Base-by-base conservation (phyloP, 2,329 filamentous ascomycete species). In the Aspergillus versicolor region DNA sequence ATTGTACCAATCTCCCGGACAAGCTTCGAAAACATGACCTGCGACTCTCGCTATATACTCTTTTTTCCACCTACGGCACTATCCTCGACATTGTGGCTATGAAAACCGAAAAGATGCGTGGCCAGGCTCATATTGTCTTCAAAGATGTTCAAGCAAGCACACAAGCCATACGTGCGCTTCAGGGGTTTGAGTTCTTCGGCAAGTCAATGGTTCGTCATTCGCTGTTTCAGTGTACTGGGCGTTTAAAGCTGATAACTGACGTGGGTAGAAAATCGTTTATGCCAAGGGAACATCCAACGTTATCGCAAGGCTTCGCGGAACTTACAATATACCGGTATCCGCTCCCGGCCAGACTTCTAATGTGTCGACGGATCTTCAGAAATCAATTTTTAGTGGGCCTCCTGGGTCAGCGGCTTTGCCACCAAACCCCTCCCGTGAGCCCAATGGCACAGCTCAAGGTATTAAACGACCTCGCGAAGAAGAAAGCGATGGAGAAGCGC, bases 121-220 rank as follows among this genome's bases (percentile, higher is more conserved):
- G 94, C 3, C 94, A 99, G 76, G 94, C 94, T 60, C 94, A 97
- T 70, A 81, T 99, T 59, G 89, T 94, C 13, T 97, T 92, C 73
- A 85, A 90, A 57, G 93, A 99, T 72, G 81, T 93, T 34, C 89
- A 96, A 64, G 87, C 91, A n/a, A 91, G 92, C 51, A 96, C 92
- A 22, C 91, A 96, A 71, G 94, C 94, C 2, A 91, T 99, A 91
- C 83, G 93, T 63, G 87, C 90, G 11, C 79, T 97, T 47, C 89
- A 97, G 66, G 91, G 90, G 2, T 90, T 91, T 68, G 85, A 89
- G 2, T 92, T 99, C 63, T 88, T 95, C 62, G 94, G 92, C 15
- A 87, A 85, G 63, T 84, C 91, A 63, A 86, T 99, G 81, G 93
- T 97, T 73, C 61, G 88, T 80, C 34, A n/a, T 41, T 41, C 9